These are phyloP conservation scores for Pestalotiopsis sp. DNA, from an alignment of 2,329 filamentous ascomycete species.

Conservation along the genomic window DNA sequence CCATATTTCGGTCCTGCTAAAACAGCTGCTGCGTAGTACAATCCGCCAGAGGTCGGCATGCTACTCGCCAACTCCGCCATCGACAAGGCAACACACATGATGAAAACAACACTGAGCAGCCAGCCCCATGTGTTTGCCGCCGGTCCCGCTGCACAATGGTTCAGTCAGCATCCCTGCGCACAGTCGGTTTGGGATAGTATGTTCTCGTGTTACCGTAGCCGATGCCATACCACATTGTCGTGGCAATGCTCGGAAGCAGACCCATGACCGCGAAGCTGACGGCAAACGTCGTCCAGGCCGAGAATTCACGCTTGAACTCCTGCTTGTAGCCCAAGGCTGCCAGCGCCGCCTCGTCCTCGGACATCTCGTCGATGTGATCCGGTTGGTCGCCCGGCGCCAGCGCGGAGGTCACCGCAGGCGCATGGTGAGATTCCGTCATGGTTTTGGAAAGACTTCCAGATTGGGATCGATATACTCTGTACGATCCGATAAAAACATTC, in stretches of 20 bases:
- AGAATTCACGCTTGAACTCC: constrained; percentile 66
- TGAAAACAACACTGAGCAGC: constrained; percentile 73
- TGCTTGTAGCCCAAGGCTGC: constrained; percentile 61
- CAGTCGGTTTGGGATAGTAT: not conserved
- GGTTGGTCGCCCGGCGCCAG: constrained; percentile 28
- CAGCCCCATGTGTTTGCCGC: constrained; percentile 76
- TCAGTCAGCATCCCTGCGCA: not conserved
- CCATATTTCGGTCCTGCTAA: constrained; percentile 51
- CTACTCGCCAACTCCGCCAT: constrained; percentile 74
- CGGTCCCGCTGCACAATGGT: constrained; percentile 27
- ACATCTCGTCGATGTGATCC: constrained; percentile 31
- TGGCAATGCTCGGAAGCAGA: constrained; percentile 71
- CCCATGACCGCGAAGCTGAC: constrained; percentile 76
- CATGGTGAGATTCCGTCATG: constrained; percentile 10
- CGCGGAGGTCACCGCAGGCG: constrained; percentile 29
- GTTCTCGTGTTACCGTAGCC: constrained; percentile 35
- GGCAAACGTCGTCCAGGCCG: constrained; percentile 73
- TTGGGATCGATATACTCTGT: not conserved
- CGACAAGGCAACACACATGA: constrained; percentile 66
- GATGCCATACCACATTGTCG: constrained; percentile 72
- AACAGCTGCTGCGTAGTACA: constrained; percentile 76
- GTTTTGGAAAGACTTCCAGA: not conserved
- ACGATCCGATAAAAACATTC: not conserved
- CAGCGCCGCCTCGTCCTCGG: constrained; percentile 60
- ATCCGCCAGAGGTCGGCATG: constrained; percentile 73